Evolutionary conservation across 1,139 yeast species (phyloP).

Genomic region (Scheffersomyces illinoinensis): DNA sequence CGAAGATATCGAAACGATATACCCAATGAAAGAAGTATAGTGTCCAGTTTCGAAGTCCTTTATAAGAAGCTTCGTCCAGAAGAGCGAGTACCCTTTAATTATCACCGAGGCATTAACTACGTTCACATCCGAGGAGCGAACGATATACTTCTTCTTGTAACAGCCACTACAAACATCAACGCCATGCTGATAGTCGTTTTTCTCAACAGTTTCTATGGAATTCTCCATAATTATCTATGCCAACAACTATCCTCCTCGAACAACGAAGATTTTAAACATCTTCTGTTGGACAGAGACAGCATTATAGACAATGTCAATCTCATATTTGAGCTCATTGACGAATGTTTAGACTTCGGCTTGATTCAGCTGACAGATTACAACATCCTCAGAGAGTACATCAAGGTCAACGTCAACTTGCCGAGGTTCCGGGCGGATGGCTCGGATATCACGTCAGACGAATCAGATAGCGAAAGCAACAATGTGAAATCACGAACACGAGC

Average conservation of each 20-base stretch:
- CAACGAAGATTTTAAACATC: neutral
- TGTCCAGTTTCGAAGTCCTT: constrained; percentile 27
- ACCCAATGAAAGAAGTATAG: constrained; percentile 25
- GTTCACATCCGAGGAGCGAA: constrained; percentile 30
- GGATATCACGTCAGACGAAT: constrained; percentile 12
- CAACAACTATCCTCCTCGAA: neutral
- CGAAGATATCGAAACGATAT: constrained; percentile 37
- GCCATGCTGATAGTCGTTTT: constrained; percentile 46
- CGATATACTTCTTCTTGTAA: constrained; percentile 34
- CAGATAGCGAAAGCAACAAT: constrained; percentile 15
- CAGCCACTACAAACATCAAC: constrained; percentile 32
- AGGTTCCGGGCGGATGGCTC: constrained; percentile 11
- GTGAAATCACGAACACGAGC: constrained; percentile 3
- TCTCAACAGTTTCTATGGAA: constrained; percentile 32
- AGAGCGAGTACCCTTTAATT: constrained; percentile 33
- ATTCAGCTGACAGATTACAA: constrained; percentile 47
- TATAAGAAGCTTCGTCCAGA: constrained; percentile 22
- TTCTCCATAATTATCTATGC: constrained; percentile 33
- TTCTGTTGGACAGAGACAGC: constrained; percentile 25
- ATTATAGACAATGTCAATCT: constrained; percentile 42
- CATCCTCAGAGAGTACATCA: constrained; percentile 46
- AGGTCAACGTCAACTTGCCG: constrained; percentile 38
- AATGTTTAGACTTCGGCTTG: constrained; percentile 48
- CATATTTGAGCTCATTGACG: constrained; percentile 45
- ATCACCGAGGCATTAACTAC: constrained; percentile 30